A percentile compares a stretch with the other conserved stretches of the same genome.
These are phyloP conservation scores for Chamaecyparis obtusa DNA, from an alignment of 75 land plant genomes.

Conservation along the genomic window DNA sequence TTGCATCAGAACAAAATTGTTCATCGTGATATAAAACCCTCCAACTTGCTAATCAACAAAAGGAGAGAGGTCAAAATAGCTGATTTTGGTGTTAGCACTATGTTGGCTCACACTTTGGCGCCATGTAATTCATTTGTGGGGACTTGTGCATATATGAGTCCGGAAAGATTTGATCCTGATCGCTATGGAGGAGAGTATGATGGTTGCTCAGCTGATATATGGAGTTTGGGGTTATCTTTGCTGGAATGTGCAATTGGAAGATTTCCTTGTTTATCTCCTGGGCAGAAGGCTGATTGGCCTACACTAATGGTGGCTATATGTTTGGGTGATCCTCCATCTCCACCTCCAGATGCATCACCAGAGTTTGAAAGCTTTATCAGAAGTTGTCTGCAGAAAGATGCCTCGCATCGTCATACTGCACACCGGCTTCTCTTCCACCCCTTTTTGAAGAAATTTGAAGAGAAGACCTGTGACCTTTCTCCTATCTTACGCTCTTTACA, in stretches of 20 bases:
- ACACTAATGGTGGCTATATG: slow-evolving; percentile 77
- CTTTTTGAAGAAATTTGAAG: slow-evolving; percentile 11
- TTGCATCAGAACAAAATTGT: slow-evolving; percentile 63
- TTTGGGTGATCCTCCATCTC: slow-evolving; percentile 55
- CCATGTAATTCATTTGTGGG: slow-evolving; percentile 75
- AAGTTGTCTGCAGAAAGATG: slow-evolving; percentile 65
- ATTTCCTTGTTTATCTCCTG: slow-evolving; percentile 57
- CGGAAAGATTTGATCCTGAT: slow-evolving; percentile 81
- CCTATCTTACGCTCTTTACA: slow-evolving; percentile 7
- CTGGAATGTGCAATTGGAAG: slow-evolving; percentile 64
- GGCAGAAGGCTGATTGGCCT: slow-evolving; percentile 83
- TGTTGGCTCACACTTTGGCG: slow-evolving; percentile 52
- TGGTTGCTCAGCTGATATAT: slow-evolving; percentile 68
- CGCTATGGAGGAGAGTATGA: slow-evolving; percentile 53
- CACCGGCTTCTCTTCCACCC: slow-evolving; percentile 14
- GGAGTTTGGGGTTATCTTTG: slow-evolving; percentile 68
- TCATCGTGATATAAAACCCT: slow-evolving; percentile 79
- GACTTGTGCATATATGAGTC: slow-evolving; percentile 89
- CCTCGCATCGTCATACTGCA: slow-evolving; percentile 42
- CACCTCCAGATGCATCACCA: slow-evolving; percentile 52
- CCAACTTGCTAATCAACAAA: slow-evolving; percentile 59
- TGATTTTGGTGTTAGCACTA: slow-evolving; percentile 75
- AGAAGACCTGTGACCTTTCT: slow-evolving; percentile 4
- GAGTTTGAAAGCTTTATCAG: slow-evolving; percentile 58
- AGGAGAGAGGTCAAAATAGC: slow-evolving; percentile 67